Conservation (phyloP, 2,329 filamentous ascomycete species). For the Fusarium tanahbumbuense region DNA sequence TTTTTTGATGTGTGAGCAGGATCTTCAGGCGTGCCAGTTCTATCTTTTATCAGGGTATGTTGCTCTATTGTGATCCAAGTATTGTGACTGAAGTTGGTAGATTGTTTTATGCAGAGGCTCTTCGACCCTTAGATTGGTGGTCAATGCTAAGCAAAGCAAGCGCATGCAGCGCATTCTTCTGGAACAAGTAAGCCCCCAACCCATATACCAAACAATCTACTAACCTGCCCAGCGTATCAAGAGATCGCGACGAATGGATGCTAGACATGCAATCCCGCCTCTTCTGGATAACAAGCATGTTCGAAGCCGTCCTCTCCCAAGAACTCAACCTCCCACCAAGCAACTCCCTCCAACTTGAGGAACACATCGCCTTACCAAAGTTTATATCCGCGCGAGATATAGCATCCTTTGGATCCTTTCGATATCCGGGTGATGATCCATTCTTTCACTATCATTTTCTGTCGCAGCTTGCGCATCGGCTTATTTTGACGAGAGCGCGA, state of each 20-base stretch:
- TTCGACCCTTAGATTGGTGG: conserved; percentile 33
- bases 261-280: conserved; percentile 37
- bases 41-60: conserved; percentile 28
- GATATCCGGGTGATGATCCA: conserved; percentile 33
- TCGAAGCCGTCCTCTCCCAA: conserved; percentile 31
- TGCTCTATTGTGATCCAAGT: no score
- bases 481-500: conserved; percentile 27
- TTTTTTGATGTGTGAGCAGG: conserved; percentile 30
- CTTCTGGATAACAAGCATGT: conserved; percentile 42
- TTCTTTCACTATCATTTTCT: conserved; percentile 37
- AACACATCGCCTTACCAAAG: conserved; percentile 29
- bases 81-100: no score
- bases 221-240: background rate
- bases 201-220: rapidly evolving
- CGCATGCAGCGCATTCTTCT: conserved; percentile 33
- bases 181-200: conserved; percentile 19
- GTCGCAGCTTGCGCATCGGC: conserved; percentile 33
- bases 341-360: conserved; percentile 23
- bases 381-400: conserved; percentile 36
- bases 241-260: conserved; percentile 37
- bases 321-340: conserved; percentile 31
- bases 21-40: conserved; percentile 28
- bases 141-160: conserved; percentile 36
- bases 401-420: conserved; percentile 30
- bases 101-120: conserved; percentile 30